These are phyloP conservation scores for Pseudogymnoascus sp. DNA, from an alignment of 2,329 filamentous ascomycete genomes.

Conservation along the genomic window DNA sequence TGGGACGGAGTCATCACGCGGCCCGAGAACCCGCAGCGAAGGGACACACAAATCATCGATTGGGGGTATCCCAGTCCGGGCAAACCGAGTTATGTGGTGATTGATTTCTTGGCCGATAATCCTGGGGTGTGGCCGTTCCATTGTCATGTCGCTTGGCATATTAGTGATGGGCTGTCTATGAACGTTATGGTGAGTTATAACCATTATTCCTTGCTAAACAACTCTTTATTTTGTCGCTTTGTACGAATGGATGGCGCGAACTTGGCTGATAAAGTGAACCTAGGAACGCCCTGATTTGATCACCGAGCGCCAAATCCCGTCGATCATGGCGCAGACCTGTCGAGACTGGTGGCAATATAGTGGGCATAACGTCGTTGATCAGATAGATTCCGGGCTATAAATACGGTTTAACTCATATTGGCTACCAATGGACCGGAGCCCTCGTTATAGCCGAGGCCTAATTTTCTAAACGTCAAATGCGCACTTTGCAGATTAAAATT, in stretches of 20 bases:
- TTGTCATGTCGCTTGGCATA: constrained; percentile 42
- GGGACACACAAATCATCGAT: constrained; percentile 42
- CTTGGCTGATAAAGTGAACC: neutral
- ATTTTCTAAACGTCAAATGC: neutral
- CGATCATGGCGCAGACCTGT: constrained; percentile 44
- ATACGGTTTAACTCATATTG: neutral
- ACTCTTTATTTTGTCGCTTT: neutral
- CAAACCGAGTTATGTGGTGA: constrained; percentile 23
- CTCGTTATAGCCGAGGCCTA: neutral
- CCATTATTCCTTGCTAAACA: neutral
- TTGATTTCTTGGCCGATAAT: constrained; percentile 27
- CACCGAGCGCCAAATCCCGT: constrained; percentile 37
- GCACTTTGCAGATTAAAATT: neutral
- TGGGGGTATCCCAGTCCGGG: constrained; percentile 15
- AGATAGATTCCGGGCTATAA: constrained; percentile 34
- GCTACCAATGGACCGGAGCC: neutral
- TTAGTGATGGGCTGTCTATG: neutral
- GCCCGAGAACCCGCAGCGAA: constrained; percentile 39
- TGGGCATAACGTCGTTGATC: constrained; percentile 35
- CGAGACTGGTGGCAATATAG: constrained; percentile 44
- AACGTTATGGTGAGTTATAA: constrained; percentile 4
- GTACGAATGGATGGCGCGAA: neutral
- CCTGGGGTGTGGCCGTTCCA: constrained; percentile 28
- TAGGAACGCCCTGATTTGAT: constrained; percentile 29
- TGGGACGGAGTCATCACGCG: constrained; percentile 26